phyloP scores from a whole-genome alignment of 2,329 filamentous ascomycete species.

The Ophiostoma triangulosporum region DNA sequence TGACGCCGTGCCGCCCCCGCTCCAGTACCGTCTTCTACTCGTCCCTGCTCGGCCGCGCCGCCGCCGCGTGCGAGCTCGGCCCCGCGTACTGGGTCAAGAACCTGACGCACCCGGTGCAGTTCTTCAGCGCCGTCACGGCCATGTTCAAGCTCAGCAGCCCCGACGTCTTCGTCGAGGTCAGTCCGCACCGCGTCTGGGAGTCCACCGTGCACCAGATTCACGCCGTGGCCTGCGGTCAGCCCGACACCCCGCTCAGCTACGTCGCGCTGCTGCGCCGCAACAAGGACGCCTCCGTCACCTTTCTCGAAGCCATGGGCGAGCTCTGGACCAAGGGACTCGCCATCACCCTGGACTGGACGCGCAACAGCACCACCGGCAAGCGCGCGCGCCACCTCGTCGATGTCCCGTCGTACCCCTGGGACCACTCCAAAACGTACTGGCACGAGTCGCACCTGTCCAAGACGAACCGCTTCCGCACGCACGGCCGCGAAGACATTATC shows the following conservation, averaged over 20 bases:
- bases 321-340: slow-evolving; percentile 11
- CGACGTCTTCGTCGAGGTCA: slow-evolving; percentile 12
- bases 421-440: slow-evolving; percentile 27
- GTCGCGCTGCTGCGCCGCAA: slow-evolving; percentile 10
- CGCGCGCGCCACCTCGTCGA: slow-evolving; percentile 18
- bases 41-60: slow-evolving; percentile 14
- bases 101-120: slow-evolving; percentile 22
- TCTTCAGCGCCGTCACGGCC: slow-evolving; percentile 17
- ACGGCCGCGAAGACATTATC: slow-evolving; percentile 19
- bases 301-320: slow-evolving; percentile 6
- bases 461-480: slow-evolving; percentile 19
- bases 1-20: not conserved
- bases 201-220: slow-evolving; percentile 10
- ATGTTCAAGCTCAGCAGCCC: slow-evolving; percentile 11
- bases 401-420: slow-evolving; percentile 28
- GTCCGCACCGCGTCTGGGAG: slow-evolving; percentile 12
- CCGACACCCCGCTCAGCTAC: not conserved
- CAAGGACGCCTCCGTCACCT: slow-evolving; percentile 6
- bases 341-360: slow-evolving; percentile 6
- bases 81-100: slow-evolving; percentile 24
- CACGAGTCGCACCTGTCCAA: slow-evolving; percentile 22
- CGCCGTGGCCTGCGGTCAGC: not conserved
- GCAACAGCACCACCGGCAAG: not conserved
- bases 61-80: slow-evolving; percentile 1
- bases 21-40: slow-evolving; percentile 11